Base-by-base conservation (phyloP, 805 yeast genomes). In the Pichia occidentalis region DNA sequence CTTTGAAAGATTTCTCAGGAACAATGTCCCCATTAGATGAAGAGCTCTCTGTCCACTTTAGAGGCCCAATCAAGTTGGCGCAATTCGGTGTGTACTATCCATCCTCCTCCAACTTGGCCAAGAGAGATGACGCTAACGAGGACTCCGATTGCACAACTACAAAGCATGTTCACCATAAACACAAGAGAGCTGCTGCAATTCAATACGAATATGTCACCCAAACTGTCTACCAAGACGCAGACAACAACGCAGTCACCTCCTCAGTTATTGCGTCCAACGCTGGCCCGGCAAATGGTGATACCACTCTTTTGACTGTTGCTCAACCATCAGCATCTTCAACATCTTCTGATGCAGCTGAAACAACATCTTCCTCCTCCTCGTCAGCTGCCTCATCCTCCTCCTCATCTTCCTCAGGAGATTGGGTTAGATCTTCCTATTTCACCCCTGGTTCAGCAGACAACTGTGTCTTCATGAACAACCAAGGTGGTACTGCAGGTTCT, bases 51-150 rank as follows among this genome's bases (percentile, higher is more conserved):
- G 78, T 86, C 43, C 95, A 86, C 62, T 82, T 85, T 70, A 80
- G 95, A 70, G 95, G 95, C 52, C 95, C 95, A 25, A 56, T 86
- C 51, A 71, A 75, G 57, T 75, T 86, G 57, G 65, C 69, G 55
- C 85, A 85, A 65, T 86, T 92, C 57, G 97, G 88, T 61, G 96
- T 85, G 39, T 92, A 88, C 71, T 78, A 80, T 54, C 88, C 85
- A 47, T 56, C 73, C 19, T 49, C 70, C n/a, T 51, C 67, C 29
- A 45, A 63, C 21, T 20, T 26, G 11, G 44, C 61, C 36, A 59
- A 65, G 49, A 59, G 65, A 46, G 54, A 45, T 29, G 51, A 51
- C 37, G 47, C 48, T 24, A 29, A 28, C n/a, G 69, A 59, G 27
- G 58, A 43, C 13, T 71, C 63, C 42, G 75, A 68, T 26, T 71